phyloP scores from a whole-genome alignment of 306 rosid genomes.

The Albizia julibrissin region DNA sequence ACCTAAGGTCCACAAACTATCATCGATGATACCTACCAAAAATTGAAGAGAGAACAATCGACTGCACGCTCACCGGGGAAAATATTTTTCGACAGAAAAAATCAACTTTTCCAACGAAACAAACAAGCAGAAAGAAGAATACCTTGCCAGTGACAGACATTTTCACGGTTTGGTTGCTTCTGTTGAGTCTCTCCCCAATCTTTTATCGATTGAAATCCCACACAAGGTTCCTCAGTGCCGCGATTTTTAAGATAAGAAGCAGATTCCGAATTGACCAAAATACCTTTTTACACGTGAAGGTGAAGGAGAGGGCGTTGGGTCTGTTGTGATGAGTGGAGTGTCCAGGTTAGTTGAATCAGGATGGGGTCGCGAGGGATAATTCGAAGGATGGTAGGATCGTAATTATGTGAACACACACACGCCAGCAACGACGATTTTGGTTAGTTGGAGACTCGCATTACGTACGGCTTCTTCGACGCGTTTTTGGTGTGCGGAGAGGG shows the following conservation, averaged over 20 bases:
- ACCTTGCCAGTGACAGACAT: slow-evolving; percentile 38
- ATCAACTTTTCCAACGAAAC: neutral
- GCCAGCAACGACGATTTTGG: neutral
- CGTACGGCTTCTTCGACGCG: neutral
- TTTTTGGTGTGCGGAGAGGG: neutral
- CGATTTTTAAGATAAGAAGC: neutral
- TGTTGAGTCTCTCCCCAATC: neutral
- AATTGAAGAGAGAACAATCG: neutral
- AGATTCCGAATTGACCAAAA: neutral
- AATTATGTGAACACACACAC: neutral
- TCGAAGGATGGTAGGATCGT: neutral
- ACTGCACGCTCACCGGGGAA: neutral
- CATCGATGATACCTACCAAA: neutral
- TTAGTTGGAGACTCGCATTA: neutral
- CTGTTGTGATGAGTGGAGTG: neutral
- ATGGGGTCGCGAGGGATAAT: neutral
- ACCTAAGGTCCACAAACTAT: neutral
- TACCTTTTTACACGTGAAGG: neutral
- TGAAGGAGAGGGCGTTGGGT: too few relatives aligned
- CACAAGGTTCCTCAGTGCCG: neutral
- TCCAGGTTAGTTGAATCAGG: slow-evolving; percentile 10
- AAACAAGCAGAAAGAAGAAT: neutral
- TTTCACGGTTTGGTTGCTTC: neutral
- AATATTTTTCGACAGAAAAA: neutral
- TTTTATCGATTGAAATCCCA: neutral